phyloP scores from a whole-genome alignment of 2,329 filamentous ascomycete genomes.

The Talaromyces sp. region DNA sequence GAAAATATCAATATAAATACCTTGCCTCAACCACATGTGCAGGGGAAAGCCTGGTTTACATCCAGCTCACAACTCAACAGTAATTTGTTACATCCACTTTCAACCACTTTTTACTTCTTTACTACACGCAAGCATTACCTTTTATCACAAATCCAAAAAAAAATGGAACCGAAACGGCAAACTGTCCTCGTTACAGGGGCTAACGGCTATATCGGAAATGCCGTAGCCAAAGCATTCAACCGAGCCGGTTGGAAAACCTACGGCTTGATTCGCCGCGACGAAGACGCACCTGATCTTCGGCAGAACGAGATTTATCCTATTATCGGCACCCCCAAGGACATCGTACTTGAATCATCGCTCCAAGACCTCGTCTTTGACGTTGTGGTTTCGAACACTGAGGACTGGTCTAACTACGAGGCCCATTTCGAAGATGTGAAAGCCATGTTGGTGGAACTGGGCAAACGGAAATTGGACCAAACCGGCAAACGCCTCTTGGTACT shows the following conservation, averaged over 20 bases:
- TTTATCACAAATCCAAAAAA: neutral
- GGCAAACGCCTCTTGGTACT: conserved; percentile 2
- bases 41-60: too few relatives aligned
- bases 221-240: conserved; percentile 10
- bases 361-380: conserved; percentile 3
- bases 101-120: neutral
- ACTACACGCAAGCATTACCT: neutral
- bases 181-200: conserved; percentile 9
- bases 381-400: conserved; percentile 11
- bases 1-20: neutral
- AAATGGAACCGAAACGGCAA: neutral
- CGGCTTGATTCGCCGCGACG: conserved; percentile 11
- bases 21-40: neutral
- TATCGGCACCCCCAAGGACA: conserved; percentile 1
- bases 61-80: neutral
- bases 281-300: conserved; percentile 11
- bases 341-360: neutral
- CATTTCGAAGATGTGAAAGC: conserved; percentile 4
- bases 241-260: conserved; percentile 11
- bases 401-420: conserved; percentile 10
- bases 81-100: neutral
- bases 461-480: neutral
- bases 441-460: neutral
- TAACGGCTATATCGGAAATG: conserved; percentile 12
- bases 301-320: conserved; percentile 9